A percentile compares a stretch with the other conserved stretches of the same genome.
phyloP scores from a whole-genome alignment of 371 early-diverging fungal genomes.

The Coemansia sp. region DNA sequence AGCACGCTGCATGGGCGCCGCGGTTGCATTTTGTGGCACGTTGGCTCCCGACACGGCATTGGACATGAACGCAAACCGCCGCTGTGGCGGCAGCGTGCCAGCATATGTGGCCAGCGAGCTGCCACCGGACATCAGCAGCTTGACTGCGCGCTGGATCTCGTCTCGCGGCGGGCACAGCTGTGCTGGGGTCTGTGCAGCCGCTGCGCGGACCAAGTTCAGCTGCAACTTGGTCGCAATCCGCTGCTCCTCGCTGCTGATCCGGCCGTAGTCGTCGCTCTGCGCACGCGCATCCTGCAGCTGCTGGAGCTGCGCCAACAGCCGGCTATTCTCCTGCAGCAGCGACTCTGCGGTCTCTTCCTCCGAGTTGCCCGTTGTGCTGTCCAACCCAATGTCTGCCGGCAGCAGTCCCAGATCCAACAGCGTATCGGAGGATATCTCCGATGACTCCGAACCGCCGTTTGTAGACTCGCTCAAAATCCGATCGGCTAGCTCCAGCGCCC shows the following conservation, averaged over 20 bases:
- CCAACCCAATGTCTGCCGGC: slow-evolving; percentile 16
- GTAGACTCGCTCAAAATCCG: neutral
- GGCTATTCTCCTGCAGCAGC: slow-evolving; percentile 19
- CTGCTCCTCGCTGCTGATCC: slow-evolving; percentile 26
- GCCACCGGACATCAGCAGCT: slow-evolving; percentile 17
- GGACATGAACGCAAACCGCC: slow-evolving; percentile 41
- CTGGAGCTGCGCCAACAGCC: slow-evolving; percentile 19
- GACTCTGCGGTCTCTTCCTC: slow-evolving; percentile 26
- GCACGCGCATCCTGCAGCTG: slow-evolving; percentile 41
- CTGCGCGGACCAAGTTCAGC: slow-evolving; percentile 17
- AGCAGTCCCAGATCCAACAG: slow-evolving; percentile 20
- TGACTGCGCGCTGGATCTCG: slow-evolving; percentile 35
- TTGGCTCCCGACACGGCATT: slow-evolving; percentile 19
- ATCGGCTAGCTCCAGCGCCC: slow-evolving; percentile 18
- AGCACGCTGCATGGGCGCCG: slow-evolving; percentile 29
- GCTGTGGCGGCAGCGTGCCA: slow-evolving; percentile 45
- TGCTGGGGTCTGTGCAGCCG: slow-evolving; percentile 17
- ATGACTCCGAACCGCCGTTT: neutral
- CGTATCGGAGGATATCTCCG: slow-evolving; percentile 3
- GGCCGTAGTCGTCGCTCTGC: slow-evolving; percentile 13
- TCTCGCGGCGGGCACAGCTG: slow-evolving; percentile 27
- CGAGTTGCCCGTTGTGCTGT: neutral
- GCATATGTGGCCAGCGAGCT: slow-evolving; percentile 13
- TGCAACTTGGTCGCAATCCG: slow-evolving; percentile 28
- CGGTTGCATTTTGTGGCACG: slow-evolving; percentile 31